Base-by-base conservation (phyloP, 2,329 filamentous ascomycete species). In the Pyrenophora teres region DNA sequence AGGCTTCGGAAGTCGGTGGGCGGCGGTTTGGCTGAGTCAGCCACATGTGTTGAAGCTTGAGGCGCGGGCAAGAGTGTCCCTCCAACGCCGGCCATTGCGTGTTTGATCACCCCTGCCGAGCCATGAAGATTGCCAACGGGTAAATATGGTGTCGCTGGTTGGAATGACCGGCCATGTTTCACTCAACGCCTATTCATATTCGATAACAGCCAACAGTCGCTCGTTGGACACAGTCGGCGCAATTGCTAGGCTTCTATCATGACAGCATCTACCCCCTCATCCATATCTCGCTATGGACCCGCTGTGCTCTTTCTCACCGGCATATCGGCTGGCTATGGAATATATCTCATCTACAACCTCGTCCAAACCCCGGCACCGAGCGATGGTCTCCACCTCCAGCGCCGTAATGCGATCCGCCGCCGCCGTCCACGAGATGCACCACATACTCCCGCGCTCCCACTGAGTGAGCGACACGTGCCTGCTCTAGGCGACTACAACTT, bases 401-500 rank as follows among this genome's bases (percentile, higher is more conserved):
- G 87, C 56, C 87, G 86, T 67, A 89, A 89, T 71, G 87, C 87
- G 9, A 68, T 89, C 32, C 84, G 86, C 55, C 81, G 83, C 40
- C 62, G 62, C 5, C 61, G 58, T 42, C 54, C 74, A 74, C 47
- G 57, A 31, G 52, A 53, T 15, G 57, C 57, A 3, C 55, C 54
- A 27, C 48, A 57, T 6, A 59, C 61, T 18, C 63, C 56, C 38
- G 32, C 44, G 4, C 47, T 31, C 38, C 57, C 45, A 44, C 54
- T 36, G 46, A 60, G 21, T 60, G 62, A 66, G 36, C 56, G 61
- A 37, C 54, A 67, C 23, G 35, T 64, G 10, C 50, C 55, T 21
- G 40, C 60, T 3, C 55, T 71, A 36, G 68, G 68, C 43, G 61
- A 65, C 13, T 57, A 67, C 44, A 56, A 65, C 27, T 49, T 69